These are phyloP conservation scores for Colletotrichum plurivorum DNA, from an alignment of 2,329 filamentous ascomycete species.

Conservation along the genomic window DNA sequence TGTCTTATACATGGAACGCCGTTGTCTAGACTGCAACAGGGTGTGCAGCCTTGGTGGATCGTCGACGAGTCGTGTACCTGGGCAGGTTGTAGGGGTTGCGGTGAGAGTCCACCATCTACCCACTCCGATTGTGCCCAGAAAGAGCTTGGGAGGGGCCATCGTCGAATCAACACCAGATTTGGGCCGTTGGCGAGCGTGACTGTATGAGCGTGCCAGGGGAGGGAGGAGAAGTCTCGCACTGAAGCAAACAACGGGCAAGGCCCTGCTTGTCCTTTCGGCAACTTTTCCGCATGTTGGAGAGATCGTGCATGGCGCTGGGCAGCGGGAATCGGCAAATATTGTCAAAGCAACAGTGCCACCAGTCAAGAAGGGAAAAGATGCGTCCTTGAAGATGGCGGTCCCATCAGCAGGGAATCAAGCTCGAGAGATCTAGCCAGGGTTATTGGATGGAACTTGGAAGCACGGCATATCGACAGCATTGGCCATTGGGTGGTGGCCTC, in stretches of 20 bases:
- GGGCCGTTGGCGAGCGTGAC: not conserved
- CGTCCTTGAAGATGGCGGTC: conserved; percentile 13
- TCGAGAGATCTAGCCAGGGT: conserved; percentile 5
- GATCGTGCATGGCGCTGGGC: conserved; percentile 15
- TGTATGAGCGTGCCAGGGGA: conserved; percentile 11
- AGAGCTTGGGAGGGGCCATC: conserved; percentile 7
- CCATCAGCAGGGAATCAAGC: conserved; percentile 19
- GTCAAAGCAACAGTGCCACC: not conserved
- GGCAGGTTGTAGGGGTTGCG: conserved; percentile 19
- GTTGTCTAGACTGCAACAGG: conserved; percentile 4
- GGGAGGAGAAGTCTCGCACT: conserved; percentile 20
- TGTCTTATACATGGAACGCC: conserved; percentile 33
- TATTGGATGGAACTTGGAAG: not conserved
- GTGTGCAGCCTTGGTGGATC: conserved; percentile 21
- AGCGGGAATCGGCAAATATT: conserved; percentile 8
- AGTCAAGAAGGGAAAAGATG: not conserved
- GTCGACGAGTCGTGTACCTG: conserved; percentile 18
- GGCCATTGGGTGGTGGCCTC: conserved; percentile 23
- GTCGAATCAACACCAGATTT: conserved; percentile 13
- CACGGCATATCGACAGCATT: conserved; percentile 26
- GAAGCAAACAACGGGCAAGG: conserved; percentile 15
- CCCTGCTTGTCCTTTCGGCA: conserved; percentile 26
- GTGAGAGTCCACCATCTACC: conserved; percentile 14
- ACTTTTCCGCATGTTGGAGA: conserved; percentile 25
- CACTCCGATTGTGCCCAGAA: not conserved